These are phyloP conservation scores for Podaxis pistillaris DNA, from an alignment of 768 basidiomycete species.

Conservation along the genomic window DNA sequence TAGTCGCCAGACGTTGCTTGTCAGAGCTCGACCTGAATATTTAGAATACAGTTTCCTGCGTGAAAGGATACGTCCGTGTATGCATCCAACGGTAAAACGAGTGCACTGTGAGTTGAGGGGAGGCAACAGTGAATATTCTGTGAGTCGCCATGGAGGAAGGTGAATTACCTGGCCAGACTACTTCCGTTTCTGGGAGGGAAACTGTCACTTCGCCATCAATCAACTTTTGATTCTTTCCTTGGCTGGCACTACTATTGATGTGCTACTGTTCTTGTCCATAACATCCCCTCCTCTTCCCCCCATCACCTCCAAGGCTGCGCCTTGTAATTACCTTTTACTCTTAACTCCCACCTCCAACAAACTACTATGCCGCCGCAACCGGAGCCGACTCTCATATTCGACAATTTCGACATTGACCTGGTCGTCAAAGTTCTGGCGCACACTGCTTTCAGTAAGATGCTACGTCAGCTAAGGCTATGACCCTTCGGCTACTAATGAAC, in stretches of 20 bases:
- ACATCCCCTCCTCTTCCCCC: neutral
- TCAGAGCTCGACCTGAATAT: too few relatives aligned
- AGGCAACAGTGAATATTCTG: neutral
- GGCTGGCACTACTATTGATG: neutral
- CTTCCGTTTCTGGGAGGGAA: neutral
- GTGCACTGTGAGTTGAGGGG: too few relatives aligned
- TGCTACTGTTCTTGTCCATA: neutral
- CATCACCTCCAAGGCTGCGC: slow-evolving; percentile 26
- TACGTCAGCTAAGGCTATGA: neutral
- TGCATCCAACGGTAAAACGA: too few relatives aligned
- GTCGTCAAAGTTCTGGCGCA: slow-evolving; percentile 75
- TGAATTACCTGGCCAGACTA: neutral
- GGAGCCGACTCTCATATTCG: slow-evolving; percentile 56
- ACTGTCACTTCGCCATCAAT: neutral
- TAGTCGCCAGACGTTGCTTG: too few relatives aligned
- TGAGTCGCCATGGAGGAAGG: neutral
- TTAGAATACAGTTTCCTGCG: too few relatives aligned
- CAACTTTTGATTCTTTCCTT: neutral
- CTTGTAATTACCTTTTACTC: slow-evolving; percentile 18
- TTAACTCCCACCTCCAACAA: neutral
- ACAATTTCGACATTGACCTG: slow-evolving; percentile 73
- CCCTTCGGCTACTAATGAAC: slow-evolving; percentile 2
- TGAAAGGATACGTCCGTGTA: too few relatives aligned
- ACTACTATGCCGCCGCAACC: slow-evolving; percentile 27
- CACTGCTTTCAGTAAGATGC: slow-evolving; percentile 72